Evolutionary conservation across 805 yeast species (phyloP), one percentile per base, ranked within the genome.

Genomic region (Cyberlindnera lachancei): DNA sequence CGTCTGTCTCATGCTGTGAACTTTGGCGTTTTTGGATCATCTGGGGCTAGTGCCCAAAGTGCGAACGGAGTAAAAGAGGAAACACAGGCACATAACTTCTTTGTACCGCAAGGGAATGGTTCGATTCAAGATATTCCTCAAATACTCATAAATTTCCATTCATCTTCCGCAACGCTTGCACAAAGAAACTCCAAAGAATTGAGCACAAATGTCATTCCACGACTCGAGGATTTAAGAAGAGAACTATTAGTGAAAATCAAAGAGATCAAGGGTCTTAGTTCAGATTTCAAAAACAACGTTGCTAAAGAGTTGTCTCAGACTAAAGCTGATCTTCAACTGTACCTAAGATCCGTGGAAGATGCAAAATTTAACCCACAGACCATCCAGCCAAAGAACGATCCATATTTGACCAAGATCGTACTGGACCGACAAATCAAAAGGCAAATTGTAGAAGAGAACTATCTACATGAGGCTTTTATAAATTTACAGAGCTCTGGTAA

Each of bases 401-500:
- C 98, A 3, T 87, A 75, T 48, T 56, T 92, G 38, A 67, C 84
- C 29, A 84, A 83, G 54, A 61, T 75, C 26, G 59, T 66, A 25
- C 63, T 90, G 42, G 95, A 90, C 46, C 68, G 75, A 51, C 90
- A 81, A 55, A 73, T 92, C 48, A 78, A 71, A 46, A 72, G 70
- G 44, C 95, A 86, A 54, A 57, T 90, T 27, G 68, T 69, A 14
- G 96, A 86, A 57, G 96, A 90, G 55, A 81, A 80, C 56, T 81
- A 78, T 49, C 64, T 90, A 29, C 85, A 86, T 51, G 95, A 88
- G 54, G 95, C 96, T 0, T 90, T 73, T 54, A 66, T 77, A 44
- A 88, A 90, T 57, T 68, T 88, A 44, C 95, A 90, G 61, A 73
- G 75, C 23, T 80, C 95, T 1, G 96, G 95, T 30, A 77, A 79